These are phyloP conservation scores for Melampsora americana DNA, from an alignment of 1,284 basidiomycete genomes.

Conservation along the genomic window DNA sequence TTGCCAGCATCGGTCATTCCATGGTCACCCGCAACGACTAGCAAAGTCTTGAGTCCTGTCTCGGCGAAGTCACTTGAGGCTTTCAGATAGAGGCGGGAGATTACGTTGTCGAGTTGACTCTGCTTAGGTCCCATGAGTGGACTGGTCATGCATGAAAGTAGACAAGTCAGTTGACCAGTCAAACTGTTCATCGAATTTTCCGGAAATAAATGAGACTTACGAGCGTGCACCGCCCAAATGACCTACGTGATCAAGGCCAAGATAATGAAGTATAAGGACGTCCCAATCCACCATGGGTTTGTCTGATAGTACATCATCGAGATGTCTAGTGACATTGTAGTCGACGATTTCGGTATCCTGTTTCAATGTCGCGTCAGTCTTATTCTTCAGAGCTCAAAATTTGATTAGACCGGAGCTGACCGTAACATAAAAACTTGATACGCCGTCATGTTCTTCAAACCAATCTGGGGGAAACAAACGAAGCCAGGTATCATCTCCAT, in stretches of 20 bases:
- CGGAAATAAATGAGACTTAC: slow-evolving; percentile 14
- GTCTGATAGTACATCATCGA: slow-evolving; percentile 42
- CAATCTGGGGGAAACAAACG: slow-evolving; percentile 46
- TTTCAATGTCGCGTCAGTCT: neutral
- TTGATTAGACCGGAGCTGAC: slow-evolving; percentile 26
- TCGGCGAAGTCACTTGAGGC: slow-evolving; percentile 37
- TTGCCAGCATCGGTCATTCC: slow-evolving; percentile 50
- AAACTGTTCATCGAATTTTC: neutral
- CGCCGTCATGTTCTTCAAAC: slow-evolving; percentile 46
- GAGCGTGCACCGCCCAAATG: slow-evolving; percentile 47
- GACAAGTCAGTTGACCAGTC: neutral
- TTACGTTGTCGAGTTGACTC: slow-evolving; percentile 46
- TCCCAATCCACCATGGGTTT: slow-evolving; percentile 43
- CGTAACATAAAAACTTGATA: slow-evolving; percentile 48
- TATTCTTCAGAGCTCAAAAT: neutral
- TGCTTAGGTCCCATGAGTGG: slow-evolving; percentile 48
- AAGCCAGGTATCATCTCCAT: slow-evolving; percentile 49
- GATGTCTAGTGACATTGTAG: slow-evolving; percentile 47
- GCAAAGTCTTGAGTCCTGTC: slow-evolving; percentile 44
- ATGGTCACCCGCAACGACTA: slow-evolving; percentile 48
- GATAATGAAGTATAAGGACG: slow-evolving; percentile 48
- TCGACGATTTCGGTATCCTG: slow-evolving; percentile 48
- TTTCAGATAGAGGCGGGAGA: slow-evolving; percentile 39
- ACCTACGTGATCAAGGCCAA: slow-evolving; percentile 49
- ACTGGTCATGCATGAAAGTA: slow-evolving; percentile 17